Conservation (phyloP, 2,329 filamentous ascomycete species). For the Aspergillus carbonarius region DNA sequence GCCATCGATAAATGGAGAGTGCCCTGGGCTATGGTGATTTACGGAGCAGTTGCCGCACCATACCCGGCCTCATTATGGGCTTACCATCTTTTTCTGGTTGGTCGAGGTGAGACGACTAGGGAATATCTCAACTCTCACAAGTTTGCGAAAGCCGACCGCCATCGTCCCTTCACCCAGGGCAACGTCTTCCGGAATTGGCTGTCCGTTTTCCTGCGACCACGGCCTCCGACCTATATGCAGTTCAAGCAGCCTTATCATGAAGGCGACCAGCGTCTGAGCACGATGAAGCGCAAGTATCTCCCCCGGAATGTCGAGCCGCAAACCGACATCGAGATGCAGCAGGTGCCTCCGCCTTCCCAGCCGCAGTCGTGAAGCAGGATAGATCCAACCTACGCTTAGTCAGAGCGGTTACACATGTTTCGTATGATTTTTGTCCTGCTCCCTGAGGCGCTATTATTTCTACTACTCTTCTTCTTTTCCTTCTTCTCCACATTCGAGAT, state of each 20-base stretch:
- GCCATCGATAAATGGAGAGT: constrained; percentile 72
- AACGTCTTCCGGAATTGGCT: constrained; percentile 75
- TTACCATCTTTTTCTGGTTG: constrained; percentile 91
- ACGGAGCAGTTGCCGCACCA: constrained; percentile 68
- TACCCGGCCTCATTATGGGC: constrained; percentile 82
- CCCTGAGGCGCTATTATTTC: not conserved
- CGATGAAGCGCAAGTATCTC: constrained; percentile 54
- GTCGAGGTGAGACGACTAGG: constrained; percentile 87
- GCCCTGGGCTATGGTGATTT: constrained; percentile 85
- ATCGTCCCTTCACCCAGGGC: constrained; percentile 83
- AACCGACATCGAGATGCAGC: constrained; percentile 71
- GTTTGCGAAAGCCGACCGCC: constrained; percentile 86
- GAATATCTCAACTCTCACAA: constrained; percentile 97
- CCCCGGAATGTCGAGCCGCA: constrained; percentile 52
- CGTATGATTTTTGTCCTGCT: not conserved
- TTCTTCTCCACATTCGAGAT: constrained; percentile 1
- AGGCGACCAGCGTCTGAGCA: constrained; percentile 81
- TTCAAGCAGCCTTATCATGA: constrained; percentile 76
- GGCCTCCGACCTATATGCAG: constrained; percentile 81
- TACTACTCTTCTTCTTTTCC: not conserved
- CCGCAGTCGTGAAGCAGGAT: constrained; percentile 19
- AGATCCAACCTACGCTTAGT: not conserved
- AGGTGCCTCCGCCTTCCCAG: constrained; percentile 43
- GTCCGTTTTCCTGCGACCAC: constrained; percentile 76
- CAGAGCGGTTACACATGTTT: not conserved